These are phyloP conservation scores for Dendrocalamus latiflorus DNA, from an alignment of 202 grass and related monocot genomes.

Conservation along the genomic window DNA sequence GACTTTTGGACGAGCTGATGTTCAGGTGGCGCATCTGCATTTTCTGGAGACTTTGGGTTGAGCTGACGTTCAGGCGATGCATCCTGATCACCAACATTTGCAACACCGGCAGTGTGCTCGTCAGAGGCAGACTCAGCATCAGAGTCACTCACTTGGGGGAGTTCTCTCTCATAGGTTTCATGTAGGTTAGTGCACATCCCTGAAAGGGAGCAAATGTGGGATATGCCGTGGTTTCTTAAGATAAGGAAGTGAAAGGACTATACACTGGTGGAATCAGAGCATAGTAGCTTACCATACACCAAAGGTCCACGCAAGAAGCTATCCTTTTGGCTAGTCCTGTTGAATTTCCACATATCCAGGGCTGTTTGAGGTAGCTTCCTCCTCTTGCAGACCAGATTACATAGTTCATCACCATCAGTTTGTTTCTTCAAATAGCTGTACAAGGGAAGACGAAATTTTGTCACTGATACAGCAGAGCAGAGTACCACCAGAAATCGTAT, in stretches of 20 bases:
- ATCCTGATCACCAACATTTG: constrained; percentile 6
- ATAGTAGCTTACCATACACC: constrained; percentile 42
- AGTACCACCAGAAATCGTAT: no score
- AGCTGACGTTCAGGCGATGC: constrained; percentile 17
- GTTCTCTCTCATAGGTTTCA: constrained; percentile 30
- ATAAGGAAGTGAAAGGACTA: not conserved
- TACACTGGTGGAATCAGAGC: not conserved
- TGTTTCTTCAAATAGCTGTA: no score
- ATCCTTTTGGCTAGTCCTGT: no score
- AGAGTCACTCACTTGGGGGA: constrained; percentile 15
- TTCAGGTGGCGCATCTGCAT: constrained; percentile 1
- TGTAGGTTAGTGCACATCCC: constrained; percentile 49
- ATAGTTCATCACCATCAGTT: constrained; percentile 41
- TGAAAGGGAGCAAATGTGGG: constrained; percentile 18
- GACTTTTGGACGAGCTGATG: not conserved
- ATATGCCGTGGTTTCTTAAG: not conserved
- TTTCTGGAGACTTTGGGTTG: not conserved
- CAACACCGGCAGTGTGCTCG: not conserved
- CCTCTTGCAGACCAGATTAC: no score
- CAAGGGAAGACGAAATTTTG: no score
- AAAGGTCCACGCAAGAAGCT: no score
- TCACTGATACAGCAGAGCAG: no score
- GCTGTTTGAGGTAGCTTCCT: no score
- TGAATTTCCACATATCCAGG: no score
- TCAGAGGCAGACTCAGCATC: constrained; percentile 11